These are phyloP conservation scores for Berberis vulgaris DNA, from an alignment of 164 flowering plant genomes.

Conservation along the genomic window DNA sequence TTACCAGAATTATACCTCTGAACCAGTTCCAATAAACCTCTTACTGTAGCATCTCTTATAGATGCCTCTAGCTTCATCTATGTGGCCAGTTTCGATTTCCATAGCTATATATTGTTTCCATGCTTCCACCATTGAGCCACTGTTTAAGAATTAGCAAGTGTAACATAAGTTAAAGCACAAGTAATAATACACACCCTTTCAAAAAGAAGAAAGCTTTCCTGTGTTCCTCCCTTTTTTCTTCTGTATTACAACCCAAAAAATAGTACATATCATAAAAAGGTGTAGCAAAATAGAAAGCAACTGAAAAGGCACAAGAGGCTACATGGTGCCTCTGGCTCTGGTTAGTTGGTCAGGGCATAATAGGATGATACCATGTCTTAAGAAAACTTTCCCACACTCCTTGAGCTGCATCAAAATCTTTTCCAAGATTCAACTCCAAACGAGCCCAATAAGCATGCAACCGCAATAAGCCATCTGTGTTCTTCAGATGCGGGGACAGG, in stretches of 20 bases:
- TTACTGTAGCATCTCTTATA: conserved; percentile 85
- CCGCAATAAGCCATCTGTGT: conserved; percentile 45
- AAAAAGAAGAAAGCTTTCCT: not conserved
- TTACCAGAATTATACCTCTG: conserved; percentile 46
- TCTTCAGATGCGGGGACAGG: conserved; percentile 53
- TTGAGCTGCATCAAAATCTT: conserved; percentile 75
- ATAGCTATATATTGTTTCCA: conserved; percentile 77
- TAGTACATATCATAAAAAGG: no score
- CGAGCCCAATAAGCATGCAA: conserved; percentile 85
- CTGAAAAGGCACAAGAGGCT: no score
- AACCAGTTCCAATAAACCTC: conserved; percentile 71
- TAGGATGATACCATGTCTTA: conserved; percentile 49
- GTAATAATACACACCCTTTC: not conserved
- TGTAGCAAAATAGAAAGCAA: no score
- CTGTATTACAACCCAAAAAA: no score
- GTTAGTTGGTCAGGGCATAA: not conserved
- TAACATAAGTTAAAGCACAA: not conserved
- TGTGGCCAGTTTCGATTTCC: conserved; percentile 67
- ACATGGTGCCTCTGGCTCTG: no score
- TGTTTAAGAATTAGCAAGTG: conserved; percentile 14
- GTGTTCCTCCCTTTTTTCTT: not conserved
- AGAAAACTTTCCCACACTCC: conserved; percentile 94
- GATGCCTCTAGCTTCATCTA: conserved; percentile 71
- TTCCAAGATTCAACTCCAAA: conserved; percentile 53
- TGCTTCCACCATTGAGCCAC: conserved; percentile 69